Evolutionary conservation across 495 filamentous ascomycete species (phyloP).

Genomic region (Staphylotrichum longicolle): DNA sequence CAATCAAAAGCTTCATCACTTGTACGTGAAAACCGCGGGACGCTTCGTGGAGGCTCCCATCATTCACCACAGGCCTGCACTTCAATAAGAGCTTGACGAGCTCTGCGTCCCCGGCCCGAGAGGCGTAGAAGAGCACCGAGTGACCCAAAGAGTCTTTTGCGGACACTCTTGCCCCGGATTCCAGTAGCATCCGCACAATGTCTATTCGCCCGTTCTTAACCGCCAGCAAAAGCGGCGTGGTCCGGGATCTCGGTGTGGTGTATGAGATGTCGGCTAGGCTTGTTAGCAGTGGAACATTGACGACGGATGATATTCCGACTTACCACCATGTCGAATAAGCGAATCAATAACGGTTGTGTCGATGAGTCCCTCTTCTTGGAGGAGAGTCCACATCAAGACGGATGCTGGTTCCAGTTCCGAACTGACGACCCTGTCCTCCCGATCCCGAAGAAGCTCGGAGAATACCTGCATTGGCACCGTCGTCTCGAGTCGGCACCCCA

Average conservation of each 20-base stretch:
- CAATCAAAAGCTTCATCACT: slow-evolving; percentile 39
- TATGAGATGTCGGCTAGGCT: slow-evolving; percentile 39
- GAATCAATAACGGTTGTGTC: slow-evolving; percentile 36
- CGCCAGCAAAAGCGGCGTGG: slow-evolving; percentile 43
- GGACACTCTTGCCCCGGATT: slow-evolving; percentile 39
- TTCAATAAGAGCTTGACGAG: slow-evolving; percentile 26
- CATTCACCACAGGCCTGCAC: slow-evolving; percentile 31
- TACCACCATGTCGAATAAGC: slow-evolving; percentile 40
- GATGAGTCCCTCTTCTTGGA: slow-evolving; percentile 41
- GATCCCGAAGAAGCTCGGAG: background rate
- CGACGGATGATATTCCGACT: slow-evolving; percentile 3
- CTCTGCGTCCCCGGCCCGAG: slow-evolving; percentile 25
- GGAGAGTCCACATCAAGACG: slow-evolving; percentile 43
- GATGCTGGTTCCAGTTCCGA: slow-evolving; percentile 37
- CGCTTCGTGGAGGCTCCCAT: slow-evolving; percentile 47
- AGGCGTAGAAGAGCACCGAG: slow-evolving; percentile 43
- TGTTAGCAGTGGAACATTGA: slow-evolving; percentile 15
- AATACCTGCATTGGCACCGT: slow-evolving; percentile 26
- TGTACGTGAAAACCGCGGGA: slow-evolving; percentile 39
- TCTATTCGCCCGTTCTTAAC: slow-evolving; percentile 37
- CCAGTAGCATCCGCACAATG: slow-evolving; percentile 36
- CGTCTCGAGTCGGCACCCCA: slow-evolving; percentile 28
- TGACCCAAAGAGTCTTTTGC: slow-evolving; percentile 39
- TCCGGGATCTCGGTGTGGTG: slow-evolving; percentile 35
- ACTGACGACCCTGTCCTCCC: slow-evolving; percentile 23